phyloP scores from a whole-genome alignment of 2,329 filamentous ascomycete genomes.

The Rhinocladiella mackenziei region DNA sequence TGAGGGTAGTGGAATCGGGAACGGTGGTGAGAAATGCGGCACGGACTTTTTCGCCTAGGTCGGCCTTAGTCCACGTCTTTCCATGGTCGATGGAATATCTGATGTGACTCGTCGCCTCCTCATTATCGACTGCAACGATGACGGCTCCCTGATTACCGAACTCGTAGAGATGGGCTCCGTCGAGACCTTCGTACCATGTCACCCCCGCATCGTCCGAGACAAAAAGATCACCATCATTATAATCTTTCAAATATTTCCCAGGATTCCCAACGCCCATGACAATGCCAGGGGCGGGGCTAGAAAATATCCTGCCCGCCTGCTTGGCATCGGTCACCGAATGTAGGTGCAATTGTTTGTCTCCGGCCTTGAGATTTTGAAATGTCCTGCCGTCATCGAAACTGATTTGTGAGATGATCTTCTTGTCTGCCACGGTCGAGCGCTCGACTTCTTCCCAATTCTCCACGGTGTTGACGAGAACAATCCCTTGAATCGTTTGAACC shows the following conservation, averaged over 20 bases:
- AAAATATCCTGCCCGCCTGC: slow-evolving; percentile 84
- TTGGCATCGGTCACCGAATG: slow-evolving; percentile 84
- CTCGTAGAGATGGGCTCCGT: slow-evolving; percentile 90
- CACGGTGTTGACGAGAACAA: slow-evolving; percentile 85
- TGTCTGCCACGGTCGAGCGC: slow-evolving; percentile 53
- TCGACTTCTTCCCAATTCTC: slow-evolving; percentile 77
- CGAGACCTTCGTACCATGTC: slow-evolving; percentile 69
- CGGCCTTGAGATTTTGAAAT: slow-evolving; percentile 69
- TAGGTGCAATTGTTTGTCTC: slow-evolving; percentile 68
- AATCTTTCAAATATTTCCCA: slow-evolving; percentile 67
- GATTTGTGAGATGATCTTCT: slow-evolving; percentile 69
- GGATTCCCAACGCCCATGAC: slow-evolving; percentile 93
- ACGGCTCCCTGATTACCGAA: slow-evolving; percentile 92
- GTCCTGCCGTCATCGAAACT: slow-evolving; percentile 93
- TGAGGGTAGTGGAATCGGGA: slow-evolving; percentile 85
- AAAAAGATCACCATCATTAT: slow-evolving; percentile 72
- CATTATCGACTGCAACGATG: slow-evolving; percentile 74
- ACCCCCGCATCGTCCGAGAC: slow-evolving; percentile 88
- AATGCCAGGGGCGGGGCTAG: slow-evolving; percentile 86
- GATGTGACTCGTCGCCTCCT: slow-evolving; percentile 57
- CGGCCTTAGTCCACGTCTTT: slow-evolving; percentile 69
- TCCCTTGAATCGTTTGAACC: slow-evolving; percentile 82
- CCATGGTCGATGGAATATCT: slow-evolving; percentile 89
- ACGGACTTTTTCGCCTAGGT: slow-evolving; percentile 64
- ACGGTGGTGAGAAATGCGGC: slow-evolving; percentile 79